Base-by-base conservation (phyloP, 208 protist genomes). In the Trypanosoma cruzi region DNA sequence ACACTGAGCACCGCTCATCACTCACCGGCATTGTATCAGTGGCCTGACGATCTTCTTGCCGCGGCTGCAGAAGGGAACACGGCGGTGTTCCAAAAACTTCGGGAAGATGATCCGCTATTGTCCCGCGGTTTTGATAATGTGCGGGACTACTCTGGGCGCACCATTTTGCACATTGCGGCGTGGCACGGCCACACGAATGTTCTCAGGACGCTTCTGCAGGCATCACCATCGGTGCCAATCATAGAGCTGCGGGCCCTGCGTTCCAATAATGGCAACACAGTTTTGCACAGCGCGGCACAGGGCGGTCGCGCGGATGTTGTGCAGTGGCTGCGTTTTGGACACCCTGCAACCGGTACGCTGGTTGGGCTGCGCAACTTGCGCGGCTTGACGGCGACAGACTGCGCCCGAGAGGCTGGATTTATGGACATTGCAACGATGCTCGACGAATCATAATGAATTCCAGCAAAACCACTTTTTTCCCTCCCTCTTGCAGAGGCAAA, bases 91-190 rank as follows among this genome's bases (percentile, higher is more conserved):
- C 64, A 65, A n/a, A 58, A 69, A 24, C 71, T 95, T 16, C 85
- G 85, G 11, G 62, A 67, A 18, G 82, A 75, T 4, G 89, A 95
- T 63, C 89, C 89, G 14, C 62, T 65, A 32, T 73, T 95, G 0
- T 78, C 73, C 5, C 75, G 78, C 50, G 89, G 89, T 10, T 95
- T 95, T 68, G 52, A 82, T 22, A 57, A 70, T 50, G 81, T 84
- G 56, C 53, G 75, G n/a, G 90, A 96, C 73, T 90, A 89, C 77
- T 80, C 81, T 2, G 90, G 90, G 20, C 85, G 85, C 52, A 90
- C 79, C 16, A 79, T 93, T 60, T 68, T 96, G 59, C 90, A 96
- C 73, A 68, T 89, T 52, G 85, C 86, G 2, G 87, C 87, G 26
- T 93, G 85, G 85, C 68, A 91, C 55, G 90, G 90, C 1, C 87